Evolutionary conservation across 495 filamentous ascomycete species (phyloP).

Genomic region (Penicillium soppii): DNA sequence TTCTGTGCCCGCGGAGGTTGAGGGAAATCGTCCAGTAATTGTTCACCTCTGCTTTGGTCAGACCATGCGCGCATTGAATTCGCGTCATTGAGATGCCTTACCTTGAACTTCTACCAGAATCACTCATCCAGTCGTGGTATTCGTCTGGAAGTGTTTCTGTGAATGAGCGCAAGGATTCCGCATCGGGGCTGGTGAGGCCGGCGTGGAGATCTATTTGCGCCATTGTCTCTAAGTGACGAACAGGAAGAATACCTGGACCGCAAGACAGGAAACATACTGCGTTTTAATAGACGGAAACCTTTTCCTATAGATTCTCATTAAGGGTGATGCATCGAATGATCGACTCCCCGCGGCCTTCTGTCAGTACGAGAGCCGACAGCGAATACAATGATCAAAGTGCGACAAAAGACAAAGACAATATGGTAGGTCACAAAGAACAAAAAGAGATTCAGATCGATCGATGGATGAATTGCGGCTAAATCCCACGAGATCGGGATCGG

Average conservation of each 20-base stretch:
- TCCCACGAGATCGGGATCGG: conserved; percentile 19
- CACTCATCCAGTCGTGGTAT: conserved; percentile 26
- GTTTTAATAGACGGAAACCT: conserved; percentile 15
- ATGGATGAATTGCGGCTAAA: conserved; percentile 16
- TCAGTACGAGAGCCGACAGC: conserved; percentile 4
- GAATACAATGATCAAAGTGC: conserved; percentile 3
- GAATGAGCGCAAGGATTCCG: conserved; percentile 25
- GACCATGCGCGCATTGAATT: background rate
- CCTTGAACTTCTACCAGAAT: conserved; percentile 23
- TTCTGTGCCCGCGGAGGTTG: conserved; percentile 15
- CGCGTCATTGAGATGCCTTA: background rate
- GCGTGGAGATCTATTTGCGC: conserved; percentile 14
- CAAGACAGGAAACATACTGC: background rate
- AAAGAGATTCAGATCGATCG: conserved; percentile 15
- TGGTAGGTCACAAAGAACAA: conserved; percentile 17
- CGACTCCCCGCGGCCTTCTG: conserved; percentile 7
- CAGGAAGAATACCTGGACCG: background rate
- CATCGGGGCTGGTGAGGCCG: conserved; percentile 13
- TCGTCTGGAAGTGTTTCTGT: conserved; percentile 20
- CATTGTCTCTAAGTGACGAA: conserved; percentile 9
- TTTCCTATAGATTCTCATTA: background rate
- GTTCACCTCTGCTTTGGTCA: conserved; percentile 15
- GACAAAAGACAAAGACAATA: conserved; percentile 5
- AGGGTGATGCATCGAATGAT: conserved; percentile 26
- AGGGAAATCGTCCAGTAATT: conserved; percentile 26